Evolutionary conservation across 768 basidiomycete species (phyloP), one percentile per base, ranked within the genome.

Genomic region (Steccherinum ochraceum): DNA sequence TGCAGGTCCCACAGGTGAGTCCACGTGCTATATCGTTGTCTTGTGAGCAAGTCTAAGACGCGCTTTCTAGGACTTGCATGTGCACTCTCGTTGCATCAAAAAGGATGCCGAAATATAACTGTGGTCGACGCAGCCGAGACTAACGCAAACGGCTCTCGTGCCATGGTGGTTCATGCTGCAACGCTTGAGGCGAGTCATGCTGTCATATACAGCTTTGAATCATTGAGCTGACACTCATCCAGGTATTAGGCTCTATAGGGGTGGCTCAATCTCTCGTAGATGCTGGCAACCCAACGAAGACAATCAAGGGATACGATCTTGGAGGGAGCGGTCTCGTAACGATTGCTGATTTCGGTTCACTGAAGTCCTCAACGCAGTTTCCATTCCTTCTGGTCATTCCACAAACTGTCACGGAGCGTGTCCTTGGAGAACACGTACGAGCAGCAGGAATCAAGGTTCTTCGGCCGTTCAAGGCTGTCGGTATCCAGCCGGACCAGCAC

Each of bases 181-280:
- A 80, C 79, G 10, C 64, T 81, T 13, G 79, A 80, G 64, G 78
- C 74, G 53, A 42, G 62, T 40, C 18, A n/a, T n/a, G n/a, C n/a
- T n/a, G n/a, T 50, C 23, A 10, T 44, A 18, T 27, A 16, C 7
- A 35, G 7, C 30, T 13, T 16, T 18, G 12, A 18, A 26, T n/a
- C n/a, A n/a, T n/a, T 16, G 7, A 16, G 16, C 23, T 48, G 20
- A 67, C 5, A 18, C 61, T n/a, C n/a, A n/a, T n/a, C 18, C 26
- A 80, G 79, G 71, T 71, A 0, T 60, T 81, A 5, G 71, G 79
- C 26, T 64, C 62, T n/a, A 65, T 80, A n/a, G 68, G 64, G 13
- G 72, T 71, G 27, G 72, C 71, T 2, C 67, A 75, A 2, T 44
- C 58, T 0, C 57, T 81, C 27, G 52, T 73, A 18, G 55, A 66